A percentile compares a stretch with the other conserved stretches of the same genome.
Conservation (phyloP, 176 grass and related monocot genomes). For the Carex myosuroides region DNA sequence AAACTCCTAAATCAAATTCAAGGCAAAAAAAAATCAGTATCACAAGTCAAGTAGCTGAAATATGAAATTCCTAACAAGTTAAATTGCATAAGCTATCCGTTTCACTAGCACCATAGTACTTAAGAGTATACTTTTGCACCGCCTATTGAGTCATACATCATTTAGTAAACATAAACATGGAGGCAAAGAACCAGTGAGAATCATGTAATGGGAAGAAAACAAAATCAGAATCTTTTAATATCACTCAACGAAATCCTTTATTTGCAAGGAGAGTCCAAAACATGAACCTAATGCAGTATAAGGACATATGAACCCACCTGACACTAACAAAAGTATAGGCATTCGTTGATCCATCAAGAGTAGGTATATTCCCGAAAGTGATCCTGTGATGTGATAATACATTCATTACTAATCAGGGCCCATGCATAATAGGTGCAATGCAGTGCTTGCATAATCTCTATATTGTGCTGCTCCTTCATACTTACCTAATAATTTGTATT, state of each 20-base stretch:
- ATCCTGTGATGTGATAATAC: slow-evolving; percentile 71
- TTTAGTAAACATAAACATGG: not conserved
- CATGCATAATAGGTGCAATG: slow-evolving; percentile 16
- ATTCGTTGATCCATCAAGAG: slow-evolving; percentile 89
- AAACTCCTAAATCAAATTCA: slow-evolving; percentile 47
- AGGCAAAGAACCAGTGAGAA: not conserved
- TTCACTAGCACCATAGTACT: not conserved
- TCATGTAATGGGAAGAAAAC: not conserved
- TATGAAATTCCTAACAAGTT: not conserved
- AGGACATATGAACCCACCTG: slow-evolving; percentile 61
- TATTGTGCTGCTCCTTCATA: not conserved
- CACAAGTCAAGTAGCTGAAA: slow-evolving; percentile 7
- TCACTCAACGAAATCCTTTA: not conserved
- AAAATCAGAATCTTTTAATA: not conserved
- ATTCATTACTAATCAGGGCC: slow-evolving; percentile 49
- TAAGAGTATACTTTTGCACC: not conserved
- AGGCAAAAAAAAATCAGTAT: slow-evolving; percentile 17
- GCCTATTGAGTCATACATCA: not conserved
- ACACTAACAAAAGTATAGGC: slow-evolving; percentile 82
- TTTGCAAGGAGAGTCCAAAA: slow-evolving; percentile 10
- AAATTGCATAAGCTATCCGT: not conserved
- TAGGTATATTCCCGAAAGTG: slow-evolving; percentile 78
- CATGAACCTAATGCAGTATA: slow-evolving; percentile 23
- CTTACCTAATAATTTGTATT: slow-evolving; percentile 4
- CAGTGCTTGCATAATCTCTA: slow-evolving; percentile 8